A percentile compares a stretch with the other conserved stretches of the same genome.
Conservation (phyloP, 2,329 filamentous ascomycete species). For the Colletotrichum eremochloae region DNA sequence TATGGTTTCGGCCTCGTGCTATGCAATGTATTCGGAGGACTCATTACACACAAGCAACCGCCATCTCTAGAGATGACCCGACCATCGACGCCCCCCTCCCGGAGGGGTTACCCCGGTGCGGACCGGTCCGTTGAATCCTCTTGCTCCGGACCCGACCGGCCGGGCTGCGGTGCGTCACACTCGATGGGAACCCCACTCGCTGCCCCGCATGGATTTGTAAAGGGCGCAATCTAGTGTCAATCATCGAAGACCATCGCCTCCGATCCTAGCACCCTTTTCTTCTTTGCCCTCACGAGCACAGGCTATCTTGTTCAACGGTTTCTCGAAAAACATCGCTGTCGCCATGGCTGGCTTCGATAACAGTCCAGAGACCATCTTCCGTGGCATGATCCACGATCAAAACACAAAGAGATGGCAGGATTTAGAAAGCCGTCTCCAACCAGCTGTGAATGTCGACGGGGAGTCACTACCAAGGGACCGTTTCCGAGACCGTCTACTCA, state of each 20-base stretch:
- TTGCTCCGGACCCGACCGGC: background rate
- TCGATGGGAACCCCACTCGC: background rate
- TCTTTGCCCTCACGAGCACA: background rate
- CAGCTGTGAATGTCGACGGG: background rate
- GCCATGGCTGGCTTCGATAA: background rate
- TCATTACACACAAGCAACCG: background rate
- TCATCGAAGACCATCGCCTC: background rate
- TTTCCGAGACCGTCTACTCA: background rate
- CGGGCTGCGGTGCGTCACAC: background rate
- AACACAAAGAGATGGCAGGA: background rate
- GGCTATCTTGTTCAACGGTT: too few relatives aligned
- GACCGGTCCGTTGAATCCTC: background rate
- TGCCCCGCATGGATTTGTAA: background rate
- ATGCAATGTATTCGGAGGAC: too few relatives aligned
- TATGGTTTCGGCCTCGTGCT: too few relatives aligned
- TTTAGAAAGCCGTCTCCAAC: background rate
- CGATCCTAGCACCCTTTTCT: background rate
- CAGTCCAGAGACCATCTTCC: background rate
- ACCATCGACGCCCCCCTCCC: background rate
- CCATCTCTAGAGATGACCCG: background rate
- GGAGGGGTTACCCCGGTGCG: background rate
- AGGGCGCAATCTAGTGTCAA: conserved; percentile 7
- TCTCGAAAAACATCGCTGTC: background rate
- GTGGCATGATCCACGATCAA: background rate
- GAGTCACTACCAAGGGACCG: background rate